Base-by-base conservation (phyloP, 768 basidiomycete species). In the Leucocoprinus leucothites region DNA sequence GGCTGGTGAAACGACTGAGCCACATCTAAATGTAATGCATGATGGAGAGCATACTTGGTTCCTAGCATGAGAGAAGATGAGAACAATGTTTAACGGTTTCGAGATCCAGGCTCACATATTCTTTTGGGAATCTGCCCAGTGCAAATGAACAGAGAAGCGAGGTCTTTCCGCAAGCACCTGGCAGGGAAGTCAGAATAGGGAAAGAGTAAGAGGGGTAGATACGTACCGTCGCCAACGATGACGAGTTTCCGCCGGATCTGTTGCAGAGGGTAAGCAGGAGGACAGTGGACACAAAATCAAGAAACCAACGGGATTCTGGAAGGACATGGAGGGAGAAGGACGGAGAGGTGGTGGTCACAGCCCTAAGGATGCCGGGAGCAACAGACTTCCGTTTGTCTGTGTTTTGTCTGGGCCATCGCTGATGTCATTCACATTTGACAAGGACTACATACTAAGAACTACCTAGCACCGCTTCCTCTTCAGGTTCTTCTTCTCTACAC, bases 141-240 rank as follows among this genome's bases (percentile, higher is more conserved):
- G 92, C 91, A 69, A 97, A 97, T 9, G 93, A 93, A 66, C 87
- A 92, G 31, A 96, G 71, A 44, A 96, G 73, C 48, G 90, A 93
- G 18, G 94, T 94, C 80, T 99, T 99, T 65, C 97, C 96, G 65
- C 94, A 97, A 59, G 96, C 96, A 76, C 90, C 89, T 91, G 64
- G 58, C 40, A 36, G 49, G 31, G 44, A 47, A 54, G 31, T 59
- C 61, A 70, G 68, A 55, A 56, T 36, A 53, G 48, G 50, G 35
- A 51, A 43, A 44, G 54, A 42, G 57, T 46, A 16, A 57, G 54
- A 45, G 53, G 34, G 55, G 61, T 41, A 45, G 58, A 54, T 62
- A 78, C 85, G 68, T 78, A 77, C 96, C 96, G 73, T 99, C 96
- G 63, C 96, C 96, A 59, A 98, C 94, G 67, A 94, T 94, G 72